A percentile compares a stretch with the other conserved stretches of the same genome.
phyloP scores from a whole-genome alignment of 1,284 basidiomycete species.

The Microbotryomycetes sp. region DNA sequence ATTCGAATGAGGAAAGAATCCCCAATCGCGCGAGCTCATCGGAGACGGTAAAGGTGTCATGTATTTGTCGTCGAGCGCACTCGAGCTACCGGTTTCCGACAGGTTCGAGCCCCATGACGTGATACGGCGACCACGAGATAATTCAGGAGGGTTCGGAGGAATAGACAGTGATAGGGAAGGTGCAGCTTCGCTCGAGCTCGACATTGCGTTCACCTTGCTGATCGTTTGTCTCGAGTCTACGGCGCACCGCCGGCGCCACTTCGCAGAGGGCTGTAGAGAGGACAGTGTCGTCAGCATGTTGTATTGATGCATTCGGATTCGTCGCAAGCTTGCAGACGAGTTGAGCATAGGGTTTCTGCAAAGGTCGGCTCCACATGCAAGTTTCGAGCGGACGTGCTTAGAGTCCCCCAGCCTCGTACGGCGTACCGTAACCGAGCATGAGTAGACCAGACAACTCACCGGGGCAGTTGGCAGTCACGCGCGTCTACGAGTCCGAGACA shows the following conservation, averaged over 20 bases:
- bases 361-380: too few species aligned
- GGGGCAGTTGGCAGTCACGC: too few species aligned
- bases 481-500: too few species aligned
- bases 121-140: constrained; percentile 3
- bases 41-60: constrained; percentile 22
- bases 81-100: constrained; percentile 1
- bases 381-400: too few species aligned
- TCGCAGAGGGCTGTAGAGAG: too few species aligned
- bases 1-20: constrained; percentile 1
- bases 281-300: too few species aligned
- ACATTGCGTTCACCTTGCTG: background rate
- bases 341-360: too few species aligned
- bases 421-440: too few species aligned
- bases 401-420: too few species aligned
- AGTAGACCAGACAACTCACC: too few species aligned
- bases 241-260: background rate
- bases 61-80: constrained; percentile 3
- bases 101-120: constrained; percentile 23
- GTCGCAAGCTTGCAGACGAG: too few species aligned
- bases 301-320: too few species aligned
- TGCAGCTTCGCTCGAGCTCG: background rate
- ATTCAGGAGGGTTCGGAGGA: background rate
- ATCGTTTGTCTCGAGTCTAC: background rate
- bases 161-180: constrained; percentile 12
- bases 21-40: constrained; percentile 9